Base-by-base conservation (phyloP, 2,329 filamentous ascomycete genomes). In the Talaromyces piceae region DNA sequence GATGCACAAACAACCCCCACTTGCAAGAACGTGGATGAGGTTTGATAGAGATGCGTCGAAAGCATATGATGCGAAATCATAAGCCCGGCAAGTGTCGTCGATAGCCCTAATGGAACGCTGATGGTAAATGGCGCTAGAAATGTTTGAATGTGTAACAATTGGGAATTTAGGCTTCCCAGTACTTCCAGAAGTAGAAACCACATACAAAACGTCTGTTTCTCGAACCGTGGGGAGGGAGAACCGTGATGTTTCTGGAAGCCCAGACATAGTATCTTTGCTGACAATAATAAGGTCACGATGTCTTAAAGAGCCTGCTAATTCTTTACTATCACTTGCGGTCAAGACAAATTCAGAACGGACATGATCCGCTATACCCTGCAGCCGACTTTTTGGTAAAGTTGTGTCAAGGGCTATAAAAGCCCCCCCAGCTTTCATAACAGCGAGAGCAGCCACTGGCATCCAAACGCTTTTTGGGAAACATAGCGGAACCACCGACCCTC, bases 1-100 rank as follows among this genome's bases (percentile, higher is more conserved):
- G 1, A 84, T 73, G 52, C 81, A 83, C 5, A 84, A 71, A 31
- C 77, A 82, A 0, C 78, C 81, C 3, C 81, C 81, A 28, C 76
- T 68, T 2, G 73, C 66, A 3, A 84, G 67, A 0, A 80, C 77
- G 1, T 74, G 72, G 46, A 82, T 74, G 37, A 80, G 73, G 57
- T 80, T 79, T 22, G 74, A 67, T 44, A 81, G 67, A 48, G 73
- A 72, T 23, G 77, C 71, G 55, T 82, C 77, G 47, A 78, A 76
- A 13, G 75, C 74, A 59, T 76, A 79, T 2, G 76, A 78, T 0
- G 77, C 78, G 51, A 80, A 74, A 52, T 81, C 77, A 13, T 83
- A 75, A 7, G 84, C 80, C 2, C 84, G 73, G 3, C 20, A n/a
- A 7, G 39, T 22, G 3, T 18, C 16, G 16, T 41, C 79, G 1